These are phyloP conservation scores for Meredithiella fracta DNA, from an alignment of 2,329 filamentous ascomycete genomes.

Conservation along the genomic window DNA sequence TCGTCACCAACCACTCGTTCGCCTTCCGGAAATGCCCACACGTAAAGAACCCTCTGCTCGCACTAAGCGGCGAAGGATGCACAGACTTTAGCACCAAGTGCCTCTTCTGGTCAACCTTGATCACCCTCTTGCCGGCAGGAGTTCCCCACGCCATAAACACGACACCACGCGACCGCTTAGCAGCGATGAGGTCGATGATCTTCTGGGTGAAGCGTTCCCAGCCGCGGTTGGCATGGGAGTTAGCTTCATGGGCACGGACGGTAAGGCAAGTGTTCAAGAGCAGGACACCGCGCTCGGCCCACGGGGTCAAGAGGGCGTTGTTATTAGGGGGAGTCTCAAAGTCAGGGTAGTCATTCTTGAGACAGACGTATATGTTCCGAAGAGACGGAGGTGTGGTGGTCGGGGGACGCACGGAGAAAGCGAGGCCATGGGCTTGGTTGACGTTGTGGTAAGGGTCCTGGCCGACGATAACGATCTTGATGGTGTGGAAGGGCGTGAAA, in stretches of 20 bases:
- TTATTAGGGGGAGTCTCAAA: slow-evolving; percentile 62
- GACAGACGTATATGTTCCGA: slow-evolving; percentile 78
- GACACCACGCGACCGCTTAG: slow-evolving; percentile 61
- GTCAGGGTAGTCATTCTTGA: slow-evolving; percentile 73
- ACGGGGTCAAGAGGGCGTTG: slow-evolving; percentile 72
- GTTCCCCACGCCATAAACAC: slow-evolving; percentile 92
- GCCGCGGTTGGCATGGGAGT: slow-evolving; percentile 68
- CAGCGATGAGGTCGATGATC: slow-evolving; percentile 73
- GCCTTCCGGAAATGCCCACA: slow-evolving; percentile 67
- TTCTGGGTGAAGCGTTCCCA: slow-evolving; percentile 92
- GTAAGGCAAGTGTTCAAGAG: slow-evolving; percentile 92
- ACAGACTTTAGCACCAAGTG: slow-evolving; percentile 76
- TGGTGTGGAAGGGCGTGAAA: slow-evolving; percentile 71
- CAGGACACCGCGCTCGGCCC: slow-evolving; percentile 85
- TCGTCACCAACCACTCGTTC: slow-evolving; percentile 65
- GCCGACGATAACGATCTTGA: slow-evolving; percentile 85
- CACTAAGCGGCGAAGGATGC: slow-evolving; percentile 88
- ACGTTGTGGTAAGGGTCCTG: slow-evolving; percentile 95
- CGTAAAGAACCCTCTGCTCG: slow-evolving; percentile 63
- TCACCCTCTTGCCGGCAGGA: slow-evolving; percentile 64
- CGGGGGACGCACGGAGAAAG: slow-evolving; percentile 84
- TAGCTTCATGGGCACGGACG: slow-evolving; percentile 75
- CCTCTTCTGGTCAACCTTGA: slow-evolving; percentile 51
- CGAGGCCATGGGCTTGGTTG: slow-evolving; percentile 91
- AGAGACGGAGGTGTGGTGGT: slow-evolving; percentile 79